Evolutionary conservation across 179 eudicot genomes (phyloP), one percentile per base, ranked within the genome.

Genomic region (Vitellaria paradoxa): DNA sequence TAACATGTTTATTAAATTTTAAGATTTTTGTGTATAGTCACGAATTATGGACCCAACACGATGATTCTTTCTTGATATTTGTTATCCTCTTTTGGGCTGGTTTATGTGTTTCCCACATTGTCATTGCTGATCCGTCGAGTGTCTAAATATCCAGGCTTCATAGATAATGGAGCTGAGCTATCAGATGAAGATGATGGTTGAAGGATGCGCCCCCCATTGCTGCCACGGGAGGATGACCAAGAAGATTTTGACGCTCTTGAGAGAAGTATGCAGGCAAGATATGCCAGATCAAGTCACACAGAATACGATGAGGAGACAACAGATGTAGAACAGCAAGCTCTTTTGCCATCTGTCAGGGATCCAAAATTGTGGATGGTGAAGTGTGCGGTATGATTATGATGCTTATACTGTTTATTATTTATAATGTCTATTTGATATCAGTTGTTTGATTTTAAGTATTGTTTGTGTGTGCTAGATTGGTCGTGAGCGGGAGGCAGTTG

Each of bases 311-410:
- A 96, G 75, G 99, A 96, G 81, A 88, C 97, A 30, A 92, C 97
- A 53, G 99, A 96, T 71, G 99, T 96, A 21, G 99, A 96, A 74
- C 99, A 96, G 77, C 99, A 96, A 82, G 97, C 99, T 80, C 93
- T 96, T 69, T 81, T 96, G 84, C 99, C 99, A 42, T 96, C 98
- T n/a, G 93, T 96, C 30, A 89, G 94, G 79, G 99, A 96, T 84
- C 94, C 99, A 57, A 96, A 96, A 84, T 77, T 94, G 26, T 93
- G 97, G 97, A 92, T 93, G 99, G 98, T 96, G 45, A 96, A 94
- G 84, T 96, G 98, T 85, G 96, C 96, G 92, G 99, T 96, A 92
- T 74, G 97, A 40, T 65, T 7, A 71, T 79, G 18, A 65, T 59
- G 24, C 67, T 70, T 45, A 45, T 50, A 24, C 37, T 15, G 17